Evolutionary conservation across 129 eudicot genomes (phyloP), one percentile per base, ranked within the genome.

Genomic region (Escallonia herrerae): DNA sequence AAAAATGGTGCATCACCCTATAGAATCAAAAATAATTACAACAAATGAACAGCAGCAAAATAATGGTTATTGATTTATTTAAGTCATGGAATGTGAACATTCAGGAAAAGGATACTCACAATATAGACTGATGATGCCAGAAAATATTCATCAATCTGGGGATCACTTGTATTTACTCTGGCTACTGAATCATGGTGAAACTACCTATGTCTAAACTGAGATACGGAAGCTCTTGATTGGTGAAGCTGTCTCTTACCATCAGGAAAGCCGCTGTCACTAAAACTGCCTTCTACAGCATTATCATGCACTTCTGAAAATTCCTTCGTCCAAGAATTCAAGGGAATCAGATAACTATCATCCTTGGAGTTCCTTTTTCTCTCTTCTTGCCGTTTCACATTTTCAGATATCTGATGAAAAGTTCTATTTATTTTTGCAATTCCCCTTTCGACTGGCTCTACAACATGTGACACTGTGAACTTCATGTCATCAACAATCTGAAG

Each of bases 381-480:
- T 73, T 89, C 96, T 1, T 71, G 74, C 50, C 83, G 77, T 71
- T 73, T 91, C 64, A 91, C 86, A 64, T 87, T 85, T 73, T 91
- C 96, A 39, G 97, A 91, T 79, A 91, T 85, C 74, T 91, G 83
- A n/a, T 87, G 97, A 76, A 91, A 79, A 38, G 94, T 91, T 72
- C 54, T 83, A 43, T 91, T 91, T 65, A 91, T 82, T 71, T 73
- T 87, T 37, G 95, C 86, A 59, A 91, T 38, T 54, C 96, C 96
- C 77, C 97, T 73, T 67, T 91, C 97, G 15, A 91, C 97, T 7
- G 97, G 97, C 52, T 91, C 97, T 44, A 87, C 96, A n/a, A 85
- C 97, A 54, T 91, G 97, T 2, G 95, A 87, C 64, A 87, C 96
- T n/a, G 96, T 87, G 83, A 72, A 91, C 95, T 81, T 91, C 97